These are phyloP conservation scores for Malassezia yamatoensis DNA, from an alignment of 1,284 basidiomycete genomes.

Conservation along the genomic window DNA sequence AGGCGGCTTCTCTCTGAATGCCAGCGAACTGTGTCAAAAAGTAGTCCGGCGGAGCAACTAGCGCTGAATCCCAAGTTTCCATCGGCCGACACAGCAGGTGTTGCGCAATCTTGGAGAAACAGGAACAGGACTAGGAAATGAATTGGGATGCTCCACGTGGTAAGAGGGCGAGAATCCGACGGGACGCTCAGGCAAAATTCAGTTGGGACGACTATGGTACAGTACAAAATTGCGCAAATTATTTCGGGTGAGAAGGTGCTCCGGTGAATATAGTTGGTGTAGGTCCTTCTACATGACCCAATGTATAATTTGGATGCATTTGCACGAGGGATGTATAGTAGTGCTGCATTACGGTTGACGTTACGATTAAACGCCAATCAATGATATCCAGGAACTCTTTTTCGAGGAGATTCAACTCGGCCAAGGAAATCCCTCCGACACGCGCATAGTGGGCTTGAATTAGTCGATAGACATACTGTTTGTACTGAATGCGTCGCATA, in stretches of 20 bases:
- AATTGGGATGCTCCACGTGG: too few relatives aligned
- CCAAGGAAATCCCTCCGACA: conserved; percentile 43
- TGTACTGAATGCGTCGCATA: conserved; percentile 47
- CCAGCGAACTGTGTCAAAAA: too few relatives aligned
- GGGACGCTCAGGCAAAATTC: too few relatives aligned
- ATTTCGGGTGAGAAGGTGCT: background rate
- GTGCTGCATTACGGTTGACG: conserved; percentile 36
- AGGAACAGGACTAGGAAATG: too few relatives aligned
- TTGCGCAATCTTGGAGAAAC: too few relatives aligned
- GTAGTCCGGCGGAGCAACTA: too few relatives aligned
- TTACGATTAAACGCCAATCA: conserved; percentile 41
- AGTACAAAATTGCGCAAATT: background rate
- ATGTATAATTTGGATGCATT: conserved; percentile 25
- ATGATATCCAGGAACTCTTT: conserved; percentile 45
- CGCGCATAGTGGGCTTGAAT: conserved; percentile 38
- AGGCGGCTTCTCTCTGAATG: too few relatives aligned
- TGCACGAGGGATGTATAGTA: conserved; percentile 43
- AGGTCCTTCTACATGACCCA: conserved; percentile 6
- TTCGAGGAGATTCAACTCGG: conserved; percentile 46
- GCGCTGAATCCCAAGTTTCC: too few relatives aligned
- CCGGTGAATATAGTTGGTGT: conserved; percentile 12
- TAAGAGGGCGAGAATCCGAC: too few relatives aligned
- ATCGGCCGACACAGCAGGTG: too few relatives aligned
- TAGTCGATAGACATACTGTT: conserved; percentile 24
- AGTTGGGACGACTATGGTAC: background rate